A percentile compares a stretch with the other conserved stretches of the same genome.
These are phyloP conservation scores for Pyrenochaeta sp. DNA, from an alignment of 2,329 filamentous ascomycete genomes.

Conservation along the genomic window DNA sequence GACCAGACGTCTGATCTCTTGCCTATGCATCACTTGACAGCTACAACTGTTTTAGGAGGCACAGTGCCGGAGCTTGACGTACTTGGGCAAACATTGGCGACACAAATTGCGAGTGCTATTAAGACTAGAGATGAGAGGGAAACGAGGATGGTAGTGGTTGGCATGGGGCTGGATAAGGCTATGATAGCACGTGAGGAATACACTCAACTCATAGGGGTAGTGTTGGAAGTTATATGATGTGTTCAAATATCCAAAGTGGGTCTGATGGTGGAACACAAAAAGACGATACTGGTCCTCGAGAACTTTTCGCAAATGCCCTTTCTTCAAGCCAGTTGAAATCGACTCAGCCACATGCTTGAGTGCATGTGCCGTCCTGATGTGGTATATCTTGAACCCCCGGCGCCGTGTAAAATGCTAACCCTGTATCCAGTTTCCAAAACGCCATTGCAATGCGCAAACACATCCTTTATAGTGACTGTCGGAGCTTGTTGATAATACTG, in stretches of 20 bases:
- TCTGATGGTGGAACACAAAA: not conserved
- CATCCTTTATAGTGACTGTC: constrained; percentile 24
- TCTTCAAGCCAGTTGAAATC: too few species aligned
- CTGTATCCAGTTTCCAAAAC: constrained; percentile 27
- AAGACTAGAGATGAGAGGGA: constrained; percentile 72
- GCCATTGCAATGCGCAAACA: constrained; percentile 28
- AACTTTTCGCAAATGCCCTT: too few species aligned
- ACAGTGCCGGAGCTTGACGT: constrained; percentile 81
- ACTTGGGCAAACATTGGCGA: constrained; percentile 85
- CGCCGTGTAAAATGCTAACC: constrained; percentile 29
- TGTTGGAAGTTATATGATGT: constrained; percentile 45
- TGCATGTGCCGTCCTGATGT: too few species aligned
- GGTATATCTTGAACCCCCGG: too few species aligned
- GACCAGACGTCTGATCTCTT: constrained; percentile 60
- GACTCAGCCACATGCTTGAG: too few species aligned
- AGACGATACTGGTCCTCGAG: too few species aligned
- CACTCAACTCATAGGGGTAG: constrained; percentile 53
- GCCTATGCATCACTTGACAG: constrained; percentile 82
- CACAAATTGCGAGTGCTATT: constrained; percentile 85
- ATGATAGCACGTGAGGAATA: constrained; percentile 59
- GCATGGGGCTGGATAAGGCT: constrained; percentile 61
- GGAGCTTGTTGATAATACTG: constrained; percentile 71
- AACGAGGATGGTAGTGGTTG: constrained; percentile 65
- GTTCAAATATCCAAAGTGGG: constrained; percentile 3
- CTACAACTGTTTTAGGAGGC: constrained; percentile 85